phyloP scores from a whole-genome alignment of 345 rosid genomes.

The Rhodomyrtus tomentosa region DNA sequence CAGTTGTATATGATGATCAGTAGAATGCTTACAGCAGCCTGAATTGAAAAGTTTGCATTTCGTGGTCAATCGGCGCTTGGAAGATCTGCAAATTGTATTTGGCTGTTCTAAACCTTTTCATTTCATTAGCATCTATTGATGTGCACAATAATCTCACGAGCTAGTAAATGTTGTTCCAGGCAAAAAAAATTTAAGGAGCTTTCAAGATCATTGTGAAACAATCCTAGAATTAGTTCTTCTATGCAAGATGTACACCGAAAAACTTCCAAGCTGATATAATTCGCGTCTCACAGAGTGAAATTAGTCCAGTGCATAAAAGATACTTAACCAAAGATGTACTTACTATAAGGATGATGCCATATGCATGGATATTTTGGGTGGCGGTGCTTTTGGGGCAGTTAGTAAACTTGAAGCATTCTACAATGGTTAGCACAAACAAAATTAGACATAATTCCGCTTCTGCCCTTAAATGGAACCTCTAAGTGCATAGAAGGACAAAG shows the following conservation, averaged over 20 bases:
- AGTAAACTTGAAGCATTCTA: constrained; percentile 77
- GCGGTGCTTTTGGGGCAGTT: constrained; percentile 54
- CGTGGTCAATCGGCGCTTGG: constrained; percentile 3
- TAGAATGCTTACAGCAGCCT: constrained; percentile 44
- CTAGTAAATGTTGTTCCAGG: not conserved
- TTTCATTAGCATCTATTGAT: not conserved
- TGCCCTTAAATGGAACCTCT: not conserved
- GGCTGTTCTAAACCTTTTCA: not conserved
- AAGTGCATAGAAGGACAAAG: not conserved
- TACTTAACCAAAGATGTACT: constrained; percentile 12
- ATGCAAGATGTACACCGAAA: not conserved
- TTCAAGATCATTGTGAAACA: not conserved
- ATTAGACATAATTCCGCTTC: not conserved
- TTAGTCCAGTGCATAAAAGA: not conserved
- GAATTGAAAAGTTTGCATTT: not conserved
- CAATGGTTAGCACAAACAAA: constrained; percentile 3
- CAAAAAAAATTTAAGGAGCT: not conserved
- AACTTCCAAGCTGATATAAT: not conserved
- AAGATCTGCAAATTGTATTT: not conserved
- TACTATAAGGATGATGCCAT: constrained; percentile 79
- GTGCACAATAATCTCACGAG: not conserved
- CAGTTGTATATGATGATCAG: constrained; percentile 54
- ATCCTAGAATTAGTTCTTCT: not conserved
- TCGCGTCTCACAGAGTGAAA: not conserved
- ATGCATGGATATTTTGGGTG: constrained; percentile 65